These are phyloP conservation scores for Cryphonectria japonica DNA, from an alignment of 2,329 filamentous ascomycete genomes.

Conservation along the genomic window DNA sequence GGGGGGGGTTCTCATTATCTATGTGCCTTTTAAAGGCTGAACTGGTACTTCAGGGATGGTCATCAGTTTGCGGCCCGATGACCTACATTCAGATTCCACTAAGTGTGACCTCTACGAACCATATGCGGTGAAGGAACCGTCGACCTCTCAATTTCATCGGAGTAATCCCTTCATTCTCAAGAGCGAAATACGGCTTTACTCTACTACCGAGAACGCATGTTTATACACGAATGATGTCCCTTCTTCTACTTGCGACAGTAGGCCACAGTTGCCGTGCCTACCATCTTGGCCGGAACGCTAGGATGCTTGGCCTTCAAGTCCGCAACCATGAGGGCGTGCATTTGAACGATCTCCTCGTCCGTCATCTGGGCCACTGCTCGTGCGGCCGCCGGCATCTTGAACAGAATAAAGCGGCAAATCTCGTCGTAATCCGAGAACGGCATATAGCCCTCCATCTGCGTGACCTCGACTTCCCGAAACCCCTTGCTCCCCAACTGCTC, in stretches of 20 bases:
- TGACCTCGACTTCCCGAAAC: constrained; percentile 26
- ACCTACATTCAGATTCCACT: too few species aligned
- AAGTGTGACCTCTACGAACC: too few species aligned
- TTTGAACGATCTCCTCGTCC: constrained; percentile 28
- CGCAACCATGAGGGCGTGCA: constrained; percentile 27
- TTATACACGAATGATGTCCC: too few species aligned
- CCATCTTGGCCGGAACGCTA: constrained; percentile 29
- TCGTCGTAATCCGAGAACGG: constrained; percentile 27
- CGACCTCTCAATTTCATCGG: too few species aligned
- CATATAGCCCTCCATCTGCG: constrained; percentile 20
- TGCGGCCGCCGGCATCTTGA: constrained; percentile 27
- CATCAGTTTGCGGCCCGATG: too few species aligned
- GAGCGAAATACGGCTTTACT: too few species aligned
- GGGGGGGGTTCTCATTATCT: too few species aligned
- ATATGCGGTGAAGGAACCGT: too few species aligned
- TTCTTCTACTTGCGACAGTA: constrained; percentile 31
- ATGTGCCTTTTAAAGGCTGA: too few species aligned
- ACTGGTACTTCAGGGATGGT: too few species aligned
- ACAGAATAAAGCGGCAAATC: constrained; percentile 27
- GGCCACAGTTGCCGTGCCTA: constrained; percentile 29
- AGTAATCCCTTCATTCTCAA: too few species aligned
- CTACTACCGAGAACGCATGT: too few species aligned
- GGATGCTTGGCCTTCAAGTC: constrained; percentile 29
- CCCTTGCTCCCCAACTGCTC: constrained; percentile 18
- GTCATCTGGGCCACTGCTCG: constrained; percentile 27